Conservation (phyloP, 2,329 filamentous ascomycete genomes). For the Epichloe gansuensis region DNA sequence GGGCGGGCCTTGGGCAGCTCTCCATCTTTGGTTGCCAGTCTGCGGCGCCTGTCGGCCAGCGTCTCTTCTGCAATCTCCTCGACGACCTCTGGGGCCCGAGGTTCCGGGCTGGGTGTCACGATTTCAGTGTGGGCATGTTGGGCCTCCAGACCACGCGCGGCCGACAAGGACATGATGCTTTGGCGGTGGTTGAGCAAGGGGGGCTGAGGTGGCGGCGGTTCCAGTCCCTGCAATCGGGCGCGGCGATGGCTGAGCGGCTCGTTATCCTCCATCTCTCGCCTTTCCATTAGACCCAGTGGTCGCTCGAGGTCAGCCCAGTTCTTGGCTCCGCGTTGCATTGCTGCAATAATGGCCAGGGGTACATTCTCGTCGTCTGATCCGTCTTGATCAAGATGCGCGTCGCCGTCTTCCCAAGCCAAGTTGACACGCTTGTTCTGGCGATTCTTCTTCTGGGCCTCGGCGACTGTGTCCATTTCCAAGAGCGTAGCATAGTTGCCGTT, state of each 20-base stretch:
- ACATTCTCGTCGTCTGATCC: conserved; percentile 67
- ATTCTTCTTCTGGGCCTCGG: conserved; percentile 66
- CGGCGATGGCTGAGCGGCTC: conserved; percentile 73
- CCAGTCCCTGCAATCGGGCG: conserved; percentile 56
- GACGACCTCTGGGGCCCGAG: conserved; percentile 37
- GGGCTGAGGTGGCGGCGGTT: conserved; percentile 26
- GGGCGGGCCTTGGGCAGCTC: conserved; percentile 40
- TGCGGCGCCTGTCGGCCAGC: conserved; percentile 49
- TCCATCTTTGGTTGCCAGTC: conserved; percentile 47
- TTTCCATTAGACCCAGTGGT: conserved; percentile 65
- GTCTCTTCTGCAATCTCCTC: conserved; percentile 51
- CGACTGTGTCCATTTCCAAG: conserved; percentile 79
- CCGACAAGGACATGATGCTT: conserved; percentile 31
- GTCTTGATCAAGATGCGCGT: conserved; percentile 29
- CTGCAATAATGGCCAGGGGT: conserved; percentile 68
- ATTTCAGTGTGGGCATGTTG: neutral
- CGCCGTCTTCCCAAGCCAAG: conserved; percentile 76
- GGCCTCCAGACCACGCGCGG: conserved; percentile 5
- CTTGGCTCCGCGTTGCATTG: conserved; percentile 40
- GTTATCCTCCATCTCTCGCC: conserved; percentile 77
- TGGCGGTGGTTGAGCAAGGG: conserved; percentile 25
- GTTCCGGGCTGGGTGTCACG: conserved; percentile 11
- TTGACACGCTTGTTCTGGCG: conserved; percentile 66
- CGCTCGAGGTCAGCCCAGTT: conserved; percentile 44
- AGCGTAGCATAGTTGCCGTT: conserved; percentile 85